Evolutionary conservation across 108 stramenopile genomes (phyloP), one percentile per base, ranked within the genome.

Genomic region (Mediolabrus comicus): DNA sequence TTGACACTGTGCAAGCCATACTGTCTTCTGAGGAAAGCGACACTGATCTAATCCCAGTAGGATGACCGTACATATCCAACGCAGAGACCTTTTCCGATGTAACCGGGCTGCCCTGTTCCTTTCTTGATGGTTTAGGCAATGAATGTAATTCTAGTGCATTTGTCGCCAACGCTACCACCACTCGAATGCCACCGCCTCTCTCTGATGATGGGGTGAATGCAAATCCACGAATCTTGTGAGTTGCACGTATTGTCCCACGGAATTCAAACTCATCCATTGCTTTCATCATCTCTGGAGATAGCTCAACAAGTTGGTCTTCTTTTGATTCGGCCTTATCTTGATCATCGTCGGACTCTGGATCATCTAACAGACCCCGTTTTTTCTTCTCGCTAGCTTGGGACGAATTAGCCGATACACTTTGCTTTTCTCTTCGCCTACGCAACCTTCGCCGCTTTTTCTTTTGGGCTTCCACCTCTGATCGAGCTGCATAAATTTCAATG

Each of bases 241-340:
- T 69, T 7, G 90, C 83, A 4, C 88, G 79, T 5, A 94, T 74
- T n/a, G 85, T 84, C 41, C 87, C 89, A 29, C 84, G 53, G 56
- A 86, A 90, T 84, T 97, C 95, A 59, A 97, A 85, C 74, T 98
- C 97, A 83, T 98, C 98, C 27, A 82, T 87, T 26, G 97, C 95
- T 52, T 86, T 82, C 19, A 92, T 68, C 36, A 61, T 32, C n/a
- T 88, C 85, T 14, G 83, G 86, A 13, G 36, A 79, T 60, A 57
- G 43, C 25, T 67, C 59, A 14, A 59, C 61, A 25, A 53, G 27
- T 27, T 31, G 62, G 24, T 43, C 35, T 19, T 41, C 65, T 54
- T 70, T 53, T 24, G 26, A 38, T 53, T 80, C 77, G 22, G 69
- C 68, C 46, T 49, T 49, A 33, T 90, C 77, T 35, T 82, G 76